Base-by-base conservation (phyloP, 2,329 filamentous ascomycete genomes). In the Venturia oleaginea region DNA sequence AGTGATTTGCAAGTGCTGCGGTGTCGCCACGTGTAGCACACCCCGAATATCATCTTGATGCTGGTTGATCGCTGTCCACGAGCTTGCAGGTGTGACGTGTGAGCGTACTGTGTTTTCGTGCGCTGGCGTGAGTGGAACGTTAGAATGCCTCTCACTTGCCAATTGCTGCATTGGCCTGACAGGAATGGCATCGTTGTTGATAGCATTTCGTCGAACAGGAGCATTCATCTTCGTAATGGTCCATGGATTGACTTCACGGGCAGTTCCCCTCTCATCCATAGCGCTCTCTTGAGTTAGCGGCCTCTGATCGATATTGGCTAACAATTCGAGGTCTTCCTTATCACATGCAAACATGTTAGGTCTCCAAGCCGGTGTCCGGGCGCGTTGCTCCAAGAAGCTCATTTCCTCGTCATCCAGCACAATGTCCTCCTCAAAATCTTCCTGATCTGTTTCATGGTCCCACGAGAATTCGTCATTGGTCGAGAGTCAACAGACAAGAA, bases 401-500 rank as follows among this genome's bases (percentile, higher is more conserved):
- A 11, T 38, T 22, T 40, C 38, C 37, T 65, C 60, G 10, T 63
- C 51, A 24, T 59, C 27, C 5, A 59, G 15, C 27, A 32, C 27
- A 22, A 51, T 46, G 1, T 32, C 17, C 32, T 57, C 30, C 22
- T 32, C 24, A 13, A 48, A 37, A 6, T 32, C 51, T 13, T 57
- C 48, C 13, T 66, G 2, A 92, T 74, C 68, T 84, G 85, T 72
- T 86, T 90, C 57, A 83, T 79, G 0, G 80, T 82, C 1, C 85
- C 85, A 64, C 80, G 77, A 2, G 73, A 71, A 7, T 79, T 71
- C 2, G 83, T 81, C 17, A 92, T 76, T 3, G 89, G 89, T 22
- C 89, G 81, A 17, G 80, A 80, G 71, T 92, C 88, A 27, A 92
- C 79, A 0, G 87, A 89, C 38, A 92, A 75, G 71, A 86, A 91